Percentiles rank a stretch among this genome's conserved stretches.
phyloP scores from a whole-genome alignment of 345 rosid genomes.

The Geranium rotundifolium region DNA sequence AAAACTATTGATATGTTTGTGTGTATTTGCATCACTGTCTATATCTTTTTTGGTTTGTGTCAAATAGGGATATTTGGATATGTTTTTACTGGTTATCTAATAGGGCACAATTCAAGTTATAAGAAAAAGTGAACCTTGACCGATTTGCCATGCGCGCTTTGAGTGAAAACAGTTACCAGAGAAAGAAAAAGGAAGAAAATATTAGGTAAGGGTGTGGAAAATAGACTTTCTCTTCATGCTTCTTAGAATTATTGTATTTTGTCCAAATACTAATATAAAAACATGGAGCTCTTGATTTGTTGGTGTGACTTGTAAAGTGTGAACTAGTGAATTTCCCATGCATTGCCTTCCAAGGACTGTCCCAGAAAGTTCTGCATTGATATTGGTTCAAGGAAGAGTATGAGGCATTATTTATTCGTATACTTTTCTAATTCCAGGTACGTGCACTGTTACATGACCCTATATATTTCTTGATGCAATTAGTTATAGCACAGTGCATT shows the following conservation, averaged over 20 bases:
- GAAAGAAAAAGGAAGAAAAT: background rate
- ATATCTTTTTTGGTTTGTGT: too few species aligned
- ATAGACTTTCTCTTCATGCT: background rate
- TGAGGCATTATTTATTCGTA: background rate
- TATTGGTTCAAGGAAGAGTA: background rate
- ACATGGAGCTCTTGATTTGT: background rate
- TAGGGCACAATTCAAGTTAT: too few species aligned
- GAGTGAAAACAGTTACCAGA: background rate
- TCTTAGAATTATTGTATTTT: background rate
- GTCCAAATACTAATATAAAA: background rate
- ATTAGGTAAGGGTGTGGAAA: background rate
- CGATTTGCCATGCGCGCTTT: background rate
- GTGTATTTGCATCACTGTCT: too few species aligned
- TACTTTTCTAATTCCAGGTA: too few species aligned
- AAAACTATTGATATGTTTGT: too few species aligned
- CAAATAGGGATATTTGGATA: too few species aligned
- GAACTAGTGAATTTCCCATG: background rate
- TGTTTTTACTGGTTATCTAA: too few species aligned
- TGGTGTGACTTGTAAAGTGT: background rate
- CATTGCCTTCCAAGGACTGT: background rate
- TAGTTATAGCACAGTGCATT: background rate
- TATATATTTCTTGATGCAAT: background rate
- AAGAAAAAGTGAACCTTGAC: background rate
- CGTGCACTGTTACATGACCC: background rate
- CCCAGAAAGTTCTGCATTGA: background rate